phyloP scores from a whole-genome alignment of 805 yeast species.

The Starmerella asiatica region DNA sequence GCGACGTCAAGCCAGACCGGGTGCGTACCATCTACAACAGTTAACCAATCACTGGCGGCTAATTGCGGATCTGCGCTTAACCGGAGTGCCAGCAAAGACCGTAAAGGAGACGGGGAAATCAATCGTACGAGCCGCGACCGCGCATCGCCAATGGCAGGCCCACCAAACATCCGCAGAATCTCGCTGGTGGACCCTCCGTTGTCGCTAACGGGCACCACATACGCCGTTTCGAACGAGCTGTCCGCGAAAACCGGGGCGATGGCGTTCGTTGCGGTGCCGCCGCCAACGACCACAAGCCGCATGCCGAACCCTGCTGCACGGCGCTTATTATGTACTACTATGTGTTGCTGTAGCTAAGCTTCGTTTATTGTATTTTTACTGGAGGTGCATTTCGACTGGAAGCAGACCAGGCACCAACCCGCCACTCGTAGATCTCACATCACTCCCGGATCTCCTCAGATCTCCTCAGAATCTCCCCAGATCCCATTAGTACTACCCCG shows the following conservation, averaged over 20 bases:
- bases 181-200: constrained; percentile 95
- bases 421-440: no score
- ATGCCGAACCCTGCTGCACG: no score
- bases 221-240: constrained; percentile 37
- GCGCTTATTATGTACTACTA: no score
- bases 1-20: constrained; percentile 49
- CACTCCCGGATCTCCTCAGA: no score
- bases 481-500: no score
- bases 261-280: constrained; percentile 59
- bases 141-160: constrained; percentile 91
- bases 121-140: constrained; percentile 67
- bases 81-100: constrained; percentile 36
- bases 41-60: constrained; percentile 65
- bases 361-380: no score
- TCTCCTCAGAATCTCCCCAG: no score
- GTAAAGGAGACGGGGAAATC: constrained; percentile 39
- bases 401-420: no score
- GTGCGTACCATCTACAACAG: constrained; percentile 68
- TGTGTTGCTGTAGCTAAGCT: no score
- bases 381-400: no score
- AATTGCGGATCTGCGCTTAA: constrained; percentile 34
- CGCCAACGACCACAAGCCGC: constrained; percentile 25
- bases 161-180: constrained; percentile 71
- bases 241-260: constrained; percentile 45
- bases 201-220: constrained; percentile 73